Base-by-base conservation (phyloP, 495 filamentous ascomycete species). In the Penicillium lagena region DNA sequence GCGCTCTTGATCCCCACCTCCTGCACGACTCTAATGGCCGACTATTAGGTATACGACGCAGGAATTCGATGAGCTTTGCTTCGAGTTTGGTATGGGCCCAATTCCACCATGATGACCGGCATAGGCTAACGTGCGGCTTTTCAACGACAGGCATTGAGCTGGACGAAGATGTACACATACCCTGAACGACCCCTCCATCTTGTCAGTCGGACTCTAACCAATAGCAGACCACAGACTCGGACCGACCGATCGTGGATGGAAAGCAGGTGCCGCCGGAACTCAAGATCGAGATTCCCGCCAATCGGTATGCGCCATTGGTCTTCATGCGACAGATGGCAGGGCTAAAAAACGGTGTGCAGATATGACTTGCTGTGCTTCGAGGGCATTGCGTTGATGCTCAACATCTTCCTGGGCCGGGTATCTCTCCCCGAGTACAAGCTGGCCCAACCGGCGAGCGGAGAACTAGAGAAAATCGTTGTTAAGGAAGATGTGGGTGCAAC, bases 331-430 rank as follows among this genome's bases (percentile, higher is more conserved):
- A 22, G 12, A 29, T n/a, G 29, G 14, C n/a, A 34, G 32, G 50
- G 46, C 50, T 68, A 52, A 73, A 52, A 73, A 46, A 48, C 17
- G 9, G 27, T 33, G 30, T 37, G 11, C 56, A 85, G 91, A 77
- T 97, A 97, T 81, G 93, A 99, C 58, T 85, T 97, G 81, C 81
- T 99, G 28, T 99, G 93, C 61, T 95, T 96, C 70, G 93, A 99
- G 68, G 93, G 93, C 38, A 94, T 99, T 61, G 83, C 89, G 40
- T 77, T 95, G 54, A 91, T 91, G 80, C 77, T 99, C 43, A 95
- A 95, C 59, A 87, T 99, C 66, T 99, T 97, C 83, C 69, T 83
- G 43, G 86, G 80, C 40, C 85, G 81, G 51, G 70, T 77, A 40
- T 60, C 76, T 12, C 72, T 87, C 35, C 94, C 93, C 49, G 87